Percentiles rank a stretch among this genome's conserved stretches.
Evolutionary conservation across 1,139 yeast species (phyloP).

Genomic region (Geotrichum fermentans): DNA sequence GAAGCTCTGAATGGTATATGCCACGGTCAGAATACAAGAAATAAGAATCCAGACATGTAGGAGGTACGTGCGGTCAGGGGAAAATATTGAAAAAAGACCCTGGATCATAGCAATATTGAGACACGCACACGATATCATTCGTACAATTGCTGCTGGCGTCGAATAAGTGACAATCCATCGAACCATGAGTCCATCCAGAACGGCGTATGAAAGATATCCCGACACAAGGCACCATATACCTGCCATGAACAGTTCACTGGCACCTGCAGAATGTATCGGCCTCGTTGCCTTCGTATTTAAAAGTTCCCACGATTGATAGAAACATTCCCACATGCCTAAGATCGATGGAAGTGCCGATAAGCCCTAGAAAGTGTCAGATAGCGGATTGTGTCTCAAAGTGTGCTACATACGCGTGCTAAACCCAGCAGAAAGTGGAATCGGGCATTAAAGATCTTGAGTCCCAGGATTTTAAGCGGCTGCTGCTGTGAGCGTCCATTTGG

Average conservation of each 20-base stretch:
- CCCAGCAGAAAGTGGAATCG: conserved; percentile 65
- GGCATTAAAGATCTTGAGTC: conserved; percentile 64
- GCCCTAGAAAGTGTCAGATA: conserved; percentile 42
- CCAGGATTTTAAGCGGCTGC: conserved; percentile 49
- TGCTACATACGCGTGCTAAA: conserved; percentile 30
- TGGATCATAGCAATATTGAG: conserved; percentile 67
- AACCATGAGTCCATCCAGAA: conserved; percentile 83
- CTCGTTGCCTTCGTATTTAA: conserved; percentile 23
- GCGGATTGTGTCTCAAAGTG: neutral
- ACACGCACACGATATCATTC: conserved; percentile 78
- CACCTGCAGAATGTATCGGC: conserved; percentile 35
- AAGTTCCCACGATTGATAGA: conserved; percentile 44
- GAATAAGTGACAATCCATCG: conserved; percentile 89
- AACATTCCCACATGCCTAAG: conserved; percentile 51
- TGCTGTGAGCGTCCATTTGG: conserved; percentile 18
- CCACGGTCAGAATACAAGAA: conserved; percentile 76
- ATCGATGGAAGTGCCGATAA: conserved; percentile 63
- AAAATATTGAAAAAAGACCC: conserved; percentile 49
- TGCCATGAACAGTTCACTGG: conserved; percentile 40
- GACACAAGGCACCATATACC: conserved; percentile 62
- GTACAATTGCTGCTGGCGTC: conserved; percentile 77
- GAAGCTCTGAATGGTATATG: conserved; percentile 81
- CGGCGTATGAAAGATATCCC: conserved; percentile 76
- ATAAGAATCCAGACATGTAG: conserved; percentile 89
- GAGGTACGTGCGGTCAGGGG: conserved; percentile 54